phyloP scores from a whole-genome alignment of 73 alveolate genomes.

The Stentor coeruleus region DNA sequence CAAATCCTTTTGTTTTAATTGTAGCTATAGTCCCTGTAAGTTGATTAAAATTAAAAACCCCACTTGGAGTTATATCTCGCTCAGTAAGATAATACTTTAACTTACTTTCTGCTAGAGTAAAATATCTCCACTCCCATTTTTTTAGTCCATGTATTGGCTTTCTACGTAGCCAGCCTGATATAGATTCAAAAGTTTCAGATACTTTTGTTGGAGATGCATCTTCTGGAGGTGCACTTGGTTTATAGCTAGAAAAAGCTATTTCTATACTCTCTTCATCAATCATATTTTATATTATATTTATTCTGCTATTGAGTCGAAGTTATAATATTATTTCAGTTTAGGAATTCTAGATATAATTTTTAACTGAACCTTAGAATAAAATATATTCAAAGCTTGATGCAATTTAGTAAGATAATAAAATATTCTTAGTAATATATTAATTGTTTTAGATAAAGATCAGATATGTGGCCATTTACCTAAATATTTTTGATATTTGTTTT shows the following conservation, averaged over 20 bases:
- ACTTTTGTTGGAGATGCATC: neutral
- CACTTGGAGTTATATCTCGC: neutral
- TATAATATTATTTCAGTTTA: no score
- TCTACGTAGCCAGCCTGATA: neutral
- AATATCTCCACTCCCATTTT: neutral
- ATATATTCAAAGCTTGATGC: no score
- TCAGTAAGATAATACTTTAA: neutral
- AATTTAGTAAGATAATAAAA: no score
- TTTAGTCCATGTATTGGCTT: neutral
- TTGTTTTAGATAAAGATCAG: no score
- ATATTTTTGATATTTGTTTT: no score
- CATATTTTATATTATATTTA: no score
- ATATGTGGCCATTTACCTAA: no score
- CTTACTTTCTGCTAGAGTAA: neutral
- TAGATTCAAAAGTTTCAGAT: neutral
- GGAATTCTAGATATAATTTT: no score
- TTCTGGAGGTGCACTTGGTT: neutral
- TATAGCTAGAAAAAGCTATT: neutral
- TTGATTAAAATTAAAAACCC: neutral
- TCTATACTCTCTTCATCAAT: neutral
- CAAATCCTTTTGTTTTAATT: neutral
- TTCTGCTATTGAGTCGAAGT: no score
- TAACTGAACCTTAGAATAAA: no score
- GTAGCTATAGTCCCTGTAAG: neutral
- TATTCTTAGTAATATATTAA: no score